A percentile compares a stretch with the other conserved stretches of the same genome.
Evolutionary conservation across 805 yeast species (phyloP).

Genomic region (Cyberlindnera saturnus): DNA sequence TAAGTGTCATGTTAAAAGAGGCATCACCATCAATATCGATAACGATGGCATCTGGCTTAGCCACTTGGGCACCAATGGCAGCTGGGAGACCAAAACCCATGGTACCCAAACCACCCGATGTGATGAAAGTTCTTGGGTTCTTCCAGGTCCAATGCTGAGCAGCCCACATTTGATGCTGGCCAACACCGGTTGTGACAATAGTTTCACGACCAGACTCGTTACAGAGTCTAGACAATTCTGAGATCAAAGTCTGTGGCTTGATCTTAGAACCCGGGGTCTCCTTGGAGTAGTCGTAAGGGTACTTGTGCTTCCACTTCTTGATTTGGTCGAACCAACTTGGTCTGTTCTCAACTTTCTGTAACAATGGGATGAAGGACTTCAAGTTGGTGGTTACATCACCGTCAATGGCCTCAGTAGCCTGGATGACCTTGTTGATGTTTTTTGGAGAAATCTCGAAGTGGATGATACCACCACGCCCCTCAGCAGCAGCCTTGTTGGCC

Average conservation of each 20-base stretch:
- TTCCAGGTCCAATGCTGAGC: conserved; percentile 97
- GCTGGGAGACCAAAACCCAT: conserved; percentile 98
- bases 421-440: conserved; percentile 95
- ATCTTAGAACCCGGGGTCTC: conserved; percentile 78
- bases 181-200: conserved; percentile 95
- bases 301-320: conserved; percentile 76
- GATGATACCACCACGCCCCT: conserved; percentile 89
- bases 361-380: conserved; percentile 63
- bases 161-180: conserved; percentile 99
- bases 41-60: conserved; percentile 89
- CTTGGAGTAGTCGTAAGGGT: conserved; percentile 74
- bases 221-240: conserved; percentile 71
- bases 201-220: conserved; percentile 61
- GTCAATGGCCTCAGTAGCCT: conserved; percentile 93
- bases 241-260: conserved; percentile 89
- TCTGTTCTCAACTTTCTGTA: conserved; percentile 60
- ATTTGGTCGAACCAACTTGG: conserved; percentile 74
- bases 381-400: conserved; percentile 89
- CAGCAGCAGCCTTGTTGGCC: conserved; percentile 83
- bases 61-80: conserved; percentile 97
- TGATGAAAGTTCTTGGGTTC: conserved; percentile 85
- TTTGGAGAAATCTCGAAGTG: conserved; percentile 96
- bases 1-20: conserved; percentile 96
- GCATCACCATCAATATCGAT: conserved; percentile 99
- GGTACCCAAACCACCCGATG: conserved; percentile 99